Evolutionary conservation across 345 rosid genomes (phyloP), one percentile per base, ranked within the genome.

Genomic region (Firmiana major): DNA sequence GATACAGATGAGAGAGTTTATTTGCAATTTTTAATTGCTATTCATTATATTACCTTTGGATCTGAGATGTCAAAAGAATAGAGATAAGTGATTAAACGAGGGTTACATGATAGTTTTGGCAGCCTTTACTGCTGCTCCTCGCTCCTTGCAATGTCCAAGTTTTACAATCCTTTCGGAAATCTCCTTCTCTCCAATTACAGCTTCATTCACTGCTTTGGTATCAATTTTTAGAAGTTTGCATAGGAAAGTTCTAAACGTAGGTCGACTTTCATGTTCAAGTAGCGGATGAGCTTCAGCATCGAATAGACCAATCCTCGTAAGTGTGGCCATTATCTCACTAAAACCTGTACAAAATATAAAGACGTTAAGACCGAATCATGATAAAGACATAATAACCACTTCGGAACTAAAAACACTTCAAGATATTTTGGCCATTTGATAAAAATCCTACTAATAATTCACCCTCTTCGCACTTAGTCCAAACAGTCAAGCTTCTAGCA

Each of bases 81-180:
- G 57, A 75, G 57, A 8, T 6, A 7, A 24, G 2, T 45, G 38
- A 45, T 68, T 58, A 68, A 76, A 55, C 45, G 51, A 51, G 51
- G 80, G 90, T 83, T 78, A 94, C 98, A 87, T 54, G 9, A 95
- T 82, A 53, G 96, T 90, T 86, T 90, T 93, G 65, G 98, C 91
- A 24, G 91, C 86, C 81, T 77, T 87, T 54, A 63, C 60, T 72
- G 97, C 99, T 42, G 80, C 81, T 76, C 78, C 90, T 69, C 75
- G 80, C 73, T 87, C 90, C 76, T 84, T 84, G 86, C 90, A 84
- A 80, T 89, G 86, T 70, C 93, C 97, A 60, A 95, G 90, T 73
- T 75, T 71, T 24, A 87, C 9, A 54, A 93, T 88, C 71, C 85
- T 88, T 81, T 82, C 87, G 64, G 82, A 59, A 73, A 95, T 88